Percentiles rank a stretch among this genome's conserved stretches.
Evolutionary conservation across 176 grass and related monocot species (phyloP).

Genomic region (Rhynchospora tenuis): DNA sequence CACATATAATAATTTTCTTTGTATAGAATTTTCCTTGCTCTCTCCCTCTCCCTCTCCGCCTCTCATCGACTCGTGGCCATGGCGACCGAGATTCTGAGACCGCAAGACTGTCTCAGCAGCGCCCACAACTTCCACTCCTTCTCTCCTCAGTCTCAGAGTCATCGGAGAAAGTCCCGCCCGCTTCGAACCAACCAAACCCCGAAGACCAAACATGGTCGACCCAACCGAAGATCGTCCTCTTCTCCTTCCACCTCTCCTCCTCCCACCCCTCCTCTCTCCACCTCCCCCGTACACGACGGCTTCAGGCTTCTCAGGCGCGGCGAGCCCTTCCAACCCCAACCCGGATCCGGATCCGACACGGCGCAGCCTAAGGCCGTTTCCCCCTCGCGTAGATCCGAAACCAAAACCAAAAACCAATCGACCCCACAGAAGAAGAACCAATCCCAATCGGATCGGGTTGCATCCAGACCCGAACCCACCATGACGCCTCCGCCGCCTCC

Average conservation of each 20-base stretch:
- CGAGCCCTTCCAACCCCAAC: not conserved
- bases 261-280: not conserved
- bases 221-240: not conserved
- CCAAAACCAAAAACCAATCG: not conserved
- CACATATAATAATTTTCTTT: not conserved
- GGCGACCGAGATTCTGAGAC: constrained; percentile 1
- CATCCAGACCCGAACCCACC: not conserved
- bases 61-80: not conserved
- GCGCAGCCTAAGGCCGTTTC: not conserved
- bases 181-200: not conserved
- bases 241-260: not conserved
- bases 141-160: no score
- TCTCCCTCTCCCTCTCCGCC: not conserved
- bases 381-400: not conserved
- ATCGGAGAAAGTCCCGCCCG: not conserved
- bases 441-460: not conserved
- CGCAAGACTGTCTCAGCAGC: not conserved
- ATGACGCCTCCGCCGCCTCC: no score
- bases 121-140: not conserved
- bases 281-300: not conserved
- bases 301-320: not conserved
- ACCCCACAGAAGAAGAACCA: not conserved
- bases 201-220: not conserved
- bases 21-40: not conserved
- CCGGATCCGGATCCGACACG: not conserved